Conservation (phyloP, 177 flowering plant species). For the Telopea speciosissima region DNA sequence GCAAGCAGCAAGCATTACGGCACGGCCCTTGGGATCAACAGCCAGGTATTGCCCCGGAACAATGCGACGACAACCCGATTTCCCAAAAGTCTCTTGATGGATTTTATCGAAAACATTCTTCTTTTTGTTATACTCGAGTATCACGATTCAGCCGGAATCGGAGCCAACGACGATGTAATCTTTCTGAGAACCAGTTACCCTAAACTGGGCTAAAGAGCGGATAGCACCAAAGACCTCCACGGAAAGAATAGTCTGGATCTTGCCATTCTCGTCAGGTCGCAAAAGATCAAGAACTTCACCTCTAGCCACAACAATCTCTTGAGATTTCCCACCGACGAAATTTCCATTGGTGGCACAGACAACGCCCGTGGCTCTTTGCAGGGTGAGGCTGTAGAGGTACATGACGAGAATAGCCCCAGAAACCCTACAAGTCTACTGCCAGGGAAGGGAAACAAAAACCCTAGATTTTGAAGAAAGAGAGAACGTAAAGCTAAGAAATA, state of each 20-base stretch:
- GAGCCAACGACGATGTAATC: conserved; percentile 97
- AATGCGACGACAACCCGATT: conserved; percentile 89
- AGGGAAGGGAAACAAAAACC: not conserved
- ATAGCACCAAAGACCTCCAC: conserved; percentile 91
- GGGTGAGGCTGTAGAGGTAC: conserved; percentile 92
- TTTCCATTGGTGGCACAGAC: conserved; percentile 81
- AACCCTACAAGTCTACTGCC: not conserved
- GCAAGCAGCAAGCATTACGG: conserved; percentile 92
- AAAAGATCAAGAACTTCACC: conserved; percentile 90
- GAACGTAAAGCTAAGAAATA: not conserved
- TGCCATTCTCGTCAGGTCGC: conserved; percentile 93
- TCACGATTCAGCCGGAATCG: conserved; percentile 94
- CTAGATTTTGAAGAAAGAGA: not conserved
- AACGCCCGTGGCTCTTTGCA: conserved; percentile 86
- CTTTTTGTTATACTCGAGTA: conserved; percentile 85
- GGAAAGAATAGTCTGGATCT: conserved; percentile 81
- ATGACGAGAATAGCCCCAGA: conserved; percentile 17
- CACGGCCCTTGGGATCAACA: conserved; percentile 92
- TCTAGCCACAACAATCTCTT: conserved; percentile 87
- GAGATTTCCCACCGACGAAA: conserved; percentile 84
- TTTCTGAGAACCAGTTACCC: conserved; percentile 86
- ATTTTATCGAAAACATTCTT: conserved; percentile 80
- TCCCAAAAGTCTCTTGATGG: conserved; percentile 96
- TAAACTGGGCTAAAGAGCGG: conserved; percentile 79
- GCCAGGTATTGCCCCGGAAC: conserved; percentile 96